These are phyloP conservation scores for Eucalyptus albens DNA, from an alignment of 345 rosid genomes.

Conservation along the genomic window DNA sequence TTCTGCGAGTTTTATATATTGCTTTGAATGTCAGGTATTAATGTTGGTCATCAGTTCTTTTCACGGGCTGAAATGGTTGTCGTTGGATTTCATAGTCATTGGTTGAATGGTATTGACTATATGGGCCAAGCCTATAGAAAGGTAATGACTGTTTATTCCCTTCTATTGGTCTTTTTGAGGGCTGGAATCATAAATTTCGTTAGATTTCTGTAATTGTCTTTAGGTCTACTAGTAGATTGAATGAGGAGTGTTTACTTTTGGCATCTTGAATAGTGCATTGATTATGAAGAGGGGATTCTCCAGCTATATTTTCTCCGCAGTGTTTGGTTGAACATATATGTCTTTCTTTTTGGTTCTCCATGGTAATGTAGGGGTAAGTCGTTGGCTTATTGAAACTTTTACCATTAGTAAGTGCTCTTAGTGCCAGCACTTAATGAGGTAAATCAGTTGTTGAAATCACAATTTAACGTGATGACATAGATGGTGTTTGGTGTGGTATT, in stretches of 20 bases:
- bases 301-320: background rate
- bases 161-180: background rate
- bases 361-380: background rate
- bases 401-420: background rate
- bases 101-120: slow-evolving; percentile 91
- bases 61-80: slow-evolving; percentile 95
- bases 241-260: background rate
- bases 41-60: slow-evolving; percentile 79
- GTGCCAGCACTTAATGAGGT: background rate
- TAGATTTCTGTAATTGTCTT: background rate
- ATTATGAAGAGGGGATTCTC: background rate
- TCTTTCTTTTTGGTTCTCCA: background rate
- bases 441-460: background rate
- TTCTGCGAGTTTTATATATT: background rate
- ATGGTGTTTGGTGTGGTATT: background rate
- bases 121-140: slow-evolving; percentile 55
- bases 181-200: background rate
- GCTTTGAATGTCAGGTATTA: slow-evolving; percentile 43
- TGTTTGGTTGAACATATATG: background rate
- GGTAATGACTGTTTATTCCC: slow-evolving; percentile 17
- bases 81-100: slow-evolving; percentile 81
- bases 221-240: background rate
- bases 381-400: background rate
- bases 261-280: background rate
- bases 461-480: background rate